Base-by-base conservation (phyloP, 495 filamentous ascomycete genomes). In the Penicillium flavigenum region DNA sequence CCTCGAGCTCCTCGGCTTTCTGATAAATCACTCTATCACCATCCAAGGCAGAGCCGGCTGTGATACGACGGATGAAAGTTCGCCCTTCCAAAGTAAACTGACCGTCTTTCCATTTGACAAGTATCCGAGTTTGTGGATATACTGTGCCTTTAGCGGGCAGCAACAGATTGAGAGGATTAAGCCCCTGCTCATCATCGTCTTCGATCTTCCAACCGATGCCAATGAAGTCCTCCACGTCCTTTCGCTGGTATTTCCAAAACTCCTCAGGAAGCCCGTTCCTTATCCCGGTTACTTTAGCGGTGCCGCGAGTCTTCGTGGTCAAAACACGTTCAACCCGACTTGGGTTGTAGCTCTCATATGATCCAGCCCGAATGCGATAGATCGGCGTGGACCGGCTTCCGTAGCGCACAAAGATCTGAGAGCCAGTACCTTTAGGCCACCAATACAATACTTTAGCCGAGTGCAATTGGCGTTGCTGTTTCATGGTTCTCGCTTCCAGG, bases 381-480 rank as follows among this genome's bases (percentile, higher is more conserved):
- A 68, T 65, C 24, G 53, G 47, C 3, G 29, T 47, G 1, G 44
- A 49, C 19, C 27, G 42, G 17, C 48, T 53, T 50, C 63, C 54
- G 34, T 69, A 65, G 8, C 50, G 50, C 4, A 69, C 54, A 31
- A 69, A 65, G 9, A 59, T 62, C 42, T 69, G 51, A 31, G 56
- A 58, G n/a, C 66, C 58, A 11, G 50, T 62, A 14, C 58, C 66
- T 41, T 57, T 65, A 32, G 60, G 54, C 66, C 54, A 69, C 58
- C 54, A 65, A 36, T 56, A 89, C 51, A 85, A 76, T 52, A 89
- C 76, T 49, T 82, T 79, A 74, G 83, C 83, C 54, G 46, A 61
- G 22, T 22, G 45, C 5, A 51, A 36, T 51, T 39, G 24, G 29
- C 50, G 36, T 38, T 63, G 19, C 22, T 63, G 1, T 29, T 57